Conservation (phyloP, 1,284 basidiomycete species). For the Phaffia rhodozyma region DNA sequence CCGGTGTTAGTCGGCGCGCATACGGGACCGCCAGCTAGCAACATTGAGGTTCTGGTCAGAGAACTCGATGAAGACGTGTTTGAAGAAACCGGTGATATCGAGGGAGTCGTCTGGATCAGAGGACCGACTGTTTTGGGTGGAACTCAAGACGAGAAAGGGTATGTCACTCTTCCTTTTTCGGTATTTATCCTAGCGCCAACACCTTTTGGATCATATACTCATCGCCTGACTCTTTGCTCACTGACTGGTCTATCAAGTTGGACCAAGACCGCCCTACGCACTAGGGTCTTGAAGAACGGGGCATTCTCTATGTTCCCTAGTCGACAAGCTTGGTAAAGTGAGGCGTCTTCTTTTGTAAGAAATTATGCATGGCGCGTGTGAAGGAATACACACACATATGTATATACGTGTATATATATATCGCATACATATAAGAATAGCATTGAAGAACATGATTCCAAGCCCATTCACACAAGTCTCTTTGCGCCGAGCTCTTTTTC, state of each 20-base stretch:
- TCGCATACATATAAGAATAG: too few relatives aligned
- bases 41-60: constrained; percentile 31
- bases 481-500: too few relatives aligned
- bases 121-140: constrained; percentile 25
- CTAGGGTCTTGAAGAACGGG: neutral
- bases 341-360: too few relatives aligned
- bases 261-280: neutral
- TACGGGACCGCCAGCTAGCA: constrained; percentile 30
- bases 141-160: constrained; percentile 7
- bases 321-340: too few relatives aligned
- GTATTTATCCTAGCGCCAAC: too few relatives aligned
- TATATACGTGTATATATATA: too few relatives aligned
- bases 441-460: too few relatives aligned
- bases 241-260: neutral
- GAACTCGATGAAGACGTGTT: constrained; percentile 20
- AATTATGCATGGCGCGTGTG: too few relatives aligned
- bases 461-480: too few relatives aligned
- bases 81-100: constrained; percentile 19
- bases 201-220: neutral
- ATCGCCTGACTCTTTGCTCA: neutral
- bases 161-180: neutral
- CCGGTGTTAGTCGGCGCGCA: constrained; percentile 21
- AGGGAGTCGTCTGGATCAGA: constrained; percentile 25
- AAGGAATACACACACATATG: too few relatives aligned
- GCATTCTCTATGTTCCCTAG: too few relatives aligned